Evolutionary conservation across 2,329 filamentous ascomycete genomes (phyloP), one percentile per base, ranked within the genome.

Genomic region (Curvularia verruculosa): DNA sequence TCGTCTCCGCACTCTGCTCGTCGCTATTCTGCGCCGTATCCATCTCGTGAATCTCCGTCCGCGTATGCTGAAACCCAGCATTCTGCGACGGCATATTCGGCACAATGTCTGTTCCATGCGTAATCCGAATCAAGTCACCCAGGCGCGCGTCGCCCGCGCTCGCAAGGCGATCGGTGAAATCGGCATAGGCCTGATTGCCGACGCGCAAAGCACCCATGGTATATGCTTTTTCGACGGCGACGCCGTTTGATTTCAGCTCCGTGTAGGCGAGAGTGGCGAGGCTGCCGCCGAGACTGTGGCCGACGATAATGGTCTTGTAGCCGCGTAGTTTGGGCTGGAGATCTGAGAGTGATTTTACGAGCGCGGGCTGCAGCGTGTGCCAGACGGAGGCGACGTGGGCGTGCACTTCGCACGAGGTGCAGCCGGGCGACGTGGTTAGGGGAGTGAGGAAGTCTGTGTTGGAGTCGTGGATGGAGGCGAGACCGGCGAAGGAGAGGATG

Each of bases 211-310:
- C 80, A 59, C 88, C 88, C 55, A 64, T 59, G 44, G 62, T 64
- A 28, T 64, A 64, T 36, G 53, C 58, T 7, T 48, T 52, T 5
- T 53, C 48, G 9, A 63, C n/a, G 0, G 57, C 51, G 0, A 63
- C 21, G 5, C 19, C 23, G 28, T 31, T 53, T n/a, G 60, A 45
- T 39, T 59, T 56, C 10, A 64, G 36, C 13, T 64, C 62, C 0
- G 60, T 63, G 28, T 57, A 64, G 1, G 81, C 87, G 8, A 91
- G 71, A 7, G 83, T 85, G 48, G 83, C 85, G 3, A 90, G 77
- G 9, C 87, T 87, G 28, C 79, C 88, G 51, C 88, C 88, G 1
- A 91, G 83, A 15, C 85, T 88, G 79, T 90, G 88, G 41, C 88
- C 88, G 0, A 85, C 85, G 34, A 82, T 71, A 36, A 87, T 68